Conservation (phyloP, 2,329 filamentous ascomycete genomes). For the Zymoseptoria crescenta region DNA sequence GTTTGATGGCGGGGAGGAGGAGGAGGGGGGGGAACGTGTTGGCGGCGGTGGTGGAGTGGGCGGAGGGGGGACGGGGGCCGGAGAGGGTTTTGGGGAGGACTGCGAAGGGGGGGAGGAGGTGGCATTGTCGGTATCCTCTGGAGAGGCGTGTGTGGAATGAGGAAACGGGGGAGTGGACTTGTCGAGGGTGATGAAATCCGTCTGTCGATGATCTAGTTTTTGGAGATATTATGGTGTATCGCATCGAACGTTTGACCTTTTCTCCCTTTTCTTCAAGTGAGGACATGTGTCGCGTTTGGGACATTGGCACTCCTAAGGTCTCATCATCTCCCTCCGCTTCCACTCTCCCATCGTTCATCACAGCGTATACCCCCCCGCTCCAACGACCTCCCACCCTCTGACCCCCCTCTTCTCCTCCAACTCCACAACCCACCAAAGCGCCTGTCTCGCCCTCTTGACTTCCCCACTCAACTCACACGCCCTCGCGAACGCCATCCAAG, state of each 20-base stretch:
- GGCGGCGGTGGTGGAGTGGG: conserved; percentile 26
- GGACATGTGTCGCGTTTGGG: too few relatives aligned
- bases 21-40: conserved; percentile 25
- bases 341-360: conserved; percentile 5
- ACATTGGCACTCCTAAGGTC: too few relatives aligned
- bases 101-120: background rate
- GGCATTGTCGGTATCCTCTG: background rate
- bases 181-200: background rate
- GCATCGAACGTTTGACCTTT: too few relatives aligned
- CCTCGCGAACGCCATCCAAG: conserved; percentile 81
- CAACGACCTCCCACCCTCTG: conserved; percentile 62
- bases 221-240: too few relatives aligned
- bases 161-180: background rate
- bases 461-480: conserved; percentile 85
- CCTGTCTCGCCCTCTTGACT: conserved; percentile 79
- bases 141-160: background rate
- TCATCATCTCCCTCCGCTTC: too few relatives aligned
- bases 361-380: conserved; percentile 22
- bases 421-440: conserved; percentile 96
- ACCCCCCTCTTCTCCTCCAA: conserved; percentile 78
- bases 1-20: conserved; percentile 9
- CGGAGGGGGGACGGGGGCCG: conserved; percentile 25
- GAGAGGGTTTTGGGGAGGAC: conserved; percentile 8
- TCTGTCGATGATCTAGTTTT: too few relatives aligned
- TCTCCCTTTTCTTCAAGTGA: too few relatives aligned